Percentiles rank a stretch among this genome's conserved stretches.
These are phyloP conservation scores for Vanrija sp. DNA, from an alignment of 1,284 basidiomycete genomes.

Conservation along the genomic window DNA sequence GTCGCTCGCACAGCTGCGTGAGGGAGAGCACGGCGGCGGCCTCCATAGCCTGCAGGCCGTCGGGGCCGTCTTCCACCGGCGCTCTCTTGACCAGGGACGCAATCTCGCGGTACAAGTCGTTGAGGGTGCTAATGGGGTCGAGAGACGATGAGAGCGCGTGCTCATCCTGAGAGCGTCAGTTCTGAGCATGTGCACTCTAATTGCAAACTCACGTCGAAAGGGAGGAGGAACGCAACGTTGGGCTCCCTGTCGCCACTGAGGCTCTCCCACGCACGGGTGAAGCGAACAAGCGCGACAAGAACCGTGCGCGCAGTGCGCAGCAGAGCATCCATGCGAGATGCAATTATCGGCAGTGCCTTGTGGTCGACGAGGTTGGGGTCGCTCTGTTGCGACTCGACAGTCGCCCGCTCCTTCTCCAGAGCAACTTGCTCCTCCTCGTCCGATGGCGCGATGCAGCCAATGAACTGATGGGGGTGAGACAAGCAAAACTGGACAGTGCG, in stretches of 20 bases:
- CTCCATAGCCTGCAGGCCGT: slow-evolving; percentile 28
- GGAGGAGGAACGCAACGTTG: slow-evolving; percentile 9
- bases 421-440: slow-evolving; percentile 63
- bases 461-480: slow-evolving; percentile 84
- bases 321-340: slow-evolving; percentile 64
- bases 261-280: slow-evolving; percentile 66
- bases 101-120: slow-evolving; percentile 76
- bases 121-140: slow-evolving; percentile 45
- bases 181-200: not conserved
- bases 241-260: slow-evolving; percentile 68
- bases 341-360: slow-evolving; percentile 64
- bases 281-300: slow-evolving; percentile 63
- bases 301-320: slow-evolving; percentile 66
- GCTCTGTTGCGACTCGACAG: slow-evolving; percentile 43
- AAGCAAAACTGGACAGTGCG: slow-evolving; percentile 85
- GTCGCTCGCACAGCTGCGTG: slow-evolving; percentile 55
- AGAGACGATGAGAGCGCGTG: slow-evolving; percentile 10
- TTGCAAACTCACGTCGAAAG: slow-evolving; percentile 8
- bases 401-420: slow-evolving; percentile 59
- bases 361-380: slow-evolving; percentile 55
- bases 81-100: slow-evolving; percentile 66
- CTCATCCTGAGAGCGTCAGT: slow-evolving; percentile 7
- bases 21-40: slow-evolving; percentile 41
- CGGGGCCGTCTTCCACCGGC: slow-evolving; percentile 50
- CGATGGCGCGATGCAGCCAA: slow-evolving; percentile 62